Evolutionary conservation across 2,329 filamentous ascomycete species (phyloP).

Genomic region (Colletotrichum cordylinicola): DNA sequence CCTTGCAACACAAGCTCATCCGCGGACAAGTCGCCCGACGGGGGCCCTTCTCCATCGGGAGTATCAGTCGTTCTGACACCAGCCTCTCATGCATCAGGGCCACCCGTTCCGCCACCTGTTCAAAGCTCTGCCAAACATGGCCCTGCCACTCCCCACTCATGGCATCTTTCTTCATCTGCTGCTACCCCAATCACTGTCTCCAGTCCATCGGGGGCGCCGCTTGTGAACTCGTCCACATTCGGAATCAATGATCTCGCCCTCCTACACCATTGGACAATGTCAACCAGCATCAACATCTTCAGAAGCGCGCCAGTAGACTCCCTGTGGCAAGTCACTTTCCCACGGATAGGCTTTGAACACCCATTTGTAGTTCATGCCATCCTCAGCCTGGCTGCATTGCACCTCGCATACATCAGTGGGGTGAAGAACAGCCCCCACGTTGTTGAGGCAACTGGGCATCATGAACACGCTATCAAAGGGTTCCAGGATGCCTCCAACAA

Average conservation of each 20-base stretch:
- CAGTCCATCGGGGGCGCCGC: neutral
- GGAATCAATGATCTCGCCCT: constrained; percentile 18
- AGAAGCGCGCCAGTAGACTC: neutral
- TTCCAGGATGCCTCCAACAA: constrained; percentile 4
- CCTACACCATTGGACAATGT: constrained; percentile 24
- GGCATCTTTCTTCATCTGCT: neutral
- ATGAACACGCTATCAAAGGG: neutral
- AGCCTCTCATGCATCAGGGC: neutral
- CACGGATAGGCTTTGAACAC: constrained; percentile 18
- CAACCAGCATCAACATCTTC: constrained; percentile 2
- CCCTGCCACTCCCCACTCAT: neutral
- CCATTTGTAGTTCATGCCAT: constrained; percentile 20
- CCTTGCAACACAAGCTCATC: neutral
- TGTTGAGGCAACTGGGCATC: constrained; percentile 7
- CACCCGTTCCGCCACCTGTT: neutral
- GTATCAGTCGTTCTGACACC: neutral
- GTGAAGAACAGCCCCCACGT: neutral
- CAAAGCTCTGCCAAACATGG: neutral
- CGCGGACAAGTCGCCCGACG: neutral
- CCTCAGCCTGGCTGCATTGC: constrained; percentile 21
- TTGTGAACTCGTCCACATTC: neutral
- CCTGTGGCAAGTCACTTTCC: constrained; percentile 11
- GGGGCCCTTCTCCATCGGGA: neutral
- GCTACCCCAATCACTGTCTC: neutral
- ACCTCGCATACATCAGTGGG: constrained; percentile 5